Evolutionary conservation across 2,329 filamentous ascomycete species (phyloP).

Genomic region (Diaporthe sp.): DNA sequence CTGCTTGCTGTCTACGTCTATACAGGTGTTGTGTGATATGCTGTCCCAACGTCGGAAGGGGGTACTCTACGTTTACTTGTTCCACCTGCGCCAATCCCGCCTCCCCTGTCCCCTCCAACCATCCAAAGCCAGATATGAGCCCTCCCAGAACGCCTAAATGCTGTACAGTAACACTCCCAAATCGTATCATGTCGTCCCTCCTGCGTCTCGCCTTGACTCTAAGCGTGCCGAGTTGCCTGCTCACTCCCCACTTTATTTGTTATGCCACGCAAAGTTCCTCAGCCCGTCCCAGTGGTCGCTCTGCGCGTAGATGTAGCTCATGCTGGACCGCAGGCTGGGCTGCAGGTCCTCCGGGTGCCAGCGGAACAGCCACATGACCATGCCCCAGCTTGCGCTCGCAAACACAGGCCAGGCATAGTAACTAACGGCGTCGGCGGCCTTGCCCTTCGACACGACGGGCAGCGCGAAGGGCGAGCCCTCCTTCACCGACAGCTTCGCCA

Average conservation of each 20-base stretch:
- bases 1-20: constrained; percentile 24
- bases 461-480: constrained; percentile 62
- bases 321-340: constrained; percentile 91
- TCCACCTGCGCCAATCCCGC: not conserved
- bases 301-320: constrained; percentile 96
- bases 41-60: not conserved
- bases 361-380: constrained; percentile 95
- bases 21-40: not conserved
- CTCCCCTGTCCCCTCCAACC: not conserved
- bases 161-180: not conserved
- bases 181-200: not conserved
- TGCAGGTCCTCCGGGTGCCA: constrained; percentile 94
- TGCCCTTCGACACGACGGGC: constrained; percentile 61
- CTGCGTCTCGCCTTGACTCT: not conserved
- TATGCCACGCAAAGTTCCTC: constrained; percentile 88
- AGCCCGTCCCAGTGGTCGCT: constrained; percentile 91
- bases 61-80: constrained; percentile 6
- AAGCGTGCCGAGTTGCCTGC: too few relatives aligned
- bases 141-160: constrained; percentile 15
- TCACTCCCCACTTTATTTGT: constrained; percentile 63
- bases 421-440: constrained; percentile 67
- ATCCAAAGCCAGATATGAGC: constrained; percentile 25
- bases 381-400: constrained; percentile 89
- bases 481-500: constrained; percentile 87
- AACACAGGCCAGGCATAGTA: constrained; percentile 93